Conservation (phyloP, 257 asterid species). For the Solanum chmielewskii region DNA sequence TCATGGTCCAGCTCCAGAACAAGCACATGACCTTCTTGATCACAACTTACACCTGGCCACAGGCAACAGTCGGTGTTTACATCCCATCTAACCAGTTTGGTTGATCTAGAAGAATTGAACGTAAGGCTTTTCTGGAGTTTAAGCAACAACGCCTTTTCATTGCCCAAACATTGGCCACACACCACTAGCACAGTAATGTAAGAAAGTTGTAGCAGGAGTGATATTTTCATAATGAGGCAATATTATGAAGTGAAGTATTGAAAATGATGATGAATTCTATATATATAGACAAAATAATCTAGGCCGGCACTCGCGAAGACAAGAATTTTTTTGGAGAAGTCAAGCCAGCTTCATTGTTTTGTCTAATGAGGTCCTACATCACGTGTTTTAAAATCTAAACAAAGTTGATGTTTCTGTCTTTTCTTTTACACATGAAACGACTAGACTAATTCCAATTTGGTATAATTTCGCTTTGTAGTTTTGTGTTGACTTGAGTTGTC, state of each 20-base stretch:
- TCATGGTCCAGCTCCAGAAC: conserved; percentile 29
- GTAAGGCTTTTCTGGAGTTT: background rate
- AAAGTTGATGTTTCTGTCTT: too few relatives aligned
- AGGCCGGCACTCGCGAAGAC: background rate
- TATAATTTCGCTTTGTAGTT: too few relatives aligned
- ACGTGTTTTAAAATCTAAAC: background rate
- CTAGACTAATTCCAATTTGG: too few relatives aligned
- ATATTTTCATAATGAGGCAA: background rate
- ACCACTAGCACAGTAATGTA: background rate
- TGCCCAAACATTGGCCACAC: conserved; percentile 2
- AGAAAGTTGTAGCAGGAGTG: background rate
- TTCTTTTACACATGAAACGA: too few relatives aligned
- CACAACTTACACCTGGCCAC: conserved; percentile 52
- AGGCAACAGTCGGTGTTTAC: conserved; percentile 34
- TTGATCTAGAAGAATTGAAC: background rate
- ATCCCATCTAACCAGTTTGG: conserved; percentile 26
- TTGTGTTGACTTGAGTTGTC: too few relatives aligned
- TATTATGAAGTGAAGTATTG: background rate
- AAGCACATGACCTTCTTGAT: conserved; percentile 34
- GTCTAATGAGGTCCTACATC: background rate
- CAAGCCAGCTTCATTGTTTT: background rate
- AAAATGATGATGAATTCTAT: background rate
- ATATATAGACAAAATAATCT: background rate
- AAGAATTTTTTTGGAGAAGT: background rate
- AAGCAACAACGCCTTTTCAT: conserved; percentile 6